Evolutionary conservation across 169 alveolate species (phyloP), one percentile per base, ranked within the genome.

Genomic region (Plasmodium adleri): DNA sequence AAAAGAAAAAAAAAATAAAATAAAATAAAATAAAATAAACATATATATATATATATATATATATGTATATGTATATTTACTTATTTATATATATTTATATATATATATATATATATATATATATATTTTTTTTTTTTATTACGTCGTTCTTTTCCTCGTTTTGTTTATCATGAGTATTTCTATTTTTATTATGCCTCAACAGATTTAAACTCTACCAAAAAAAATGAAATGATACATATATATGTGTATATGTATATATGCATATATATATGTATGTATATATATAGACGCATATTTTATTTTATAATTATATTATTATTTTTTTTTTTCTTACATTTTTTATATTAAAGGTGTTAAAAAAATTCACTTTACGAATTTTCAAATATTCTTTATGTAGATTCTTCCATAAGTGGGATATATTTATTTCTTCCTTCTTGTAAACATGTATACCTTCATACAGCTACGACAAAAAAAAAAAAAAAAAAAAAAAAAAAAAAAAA

Each of bases 401-500:
- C 8, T 43, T 52, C 90, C 90, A 80, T 6, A 80, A 39, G 26
- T 45, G 45, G 1, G 62, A 78, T 39, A 80, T 26, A 67, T 80
- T 80, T 50, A 80, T 67, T 80, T 67, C 80, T 26, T 80, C 90
- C 59, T 59, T 67, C 54, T 66, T 64, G 58, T 80, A 80, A 0
- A 80, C 90, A 20, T 80, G 90, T 52, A 80, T 54, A 7, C 90
- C 90, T 60, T 80, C 56, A 45, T 80, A 80, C 52, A 80, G 17
- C 90, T 80, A 32, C 8, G 4, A 17, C 8, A 22, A 17, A 22
- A 67, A 63, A 0, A 72, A 3, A 43, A 2, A 39, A 0, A 72
- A 3, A 43, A 2, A 39, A 52, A 15, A 52, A 22, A 17, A 22
- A 67, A 63, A 22, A 17, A 22, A 67, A 63, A 0, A 72, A 3